Evolutionary conservation across 106 monocot species (phyloP), one percentile per base, ranked within the genome.

Genomic region (Dendrobium catenatum): DNA sequence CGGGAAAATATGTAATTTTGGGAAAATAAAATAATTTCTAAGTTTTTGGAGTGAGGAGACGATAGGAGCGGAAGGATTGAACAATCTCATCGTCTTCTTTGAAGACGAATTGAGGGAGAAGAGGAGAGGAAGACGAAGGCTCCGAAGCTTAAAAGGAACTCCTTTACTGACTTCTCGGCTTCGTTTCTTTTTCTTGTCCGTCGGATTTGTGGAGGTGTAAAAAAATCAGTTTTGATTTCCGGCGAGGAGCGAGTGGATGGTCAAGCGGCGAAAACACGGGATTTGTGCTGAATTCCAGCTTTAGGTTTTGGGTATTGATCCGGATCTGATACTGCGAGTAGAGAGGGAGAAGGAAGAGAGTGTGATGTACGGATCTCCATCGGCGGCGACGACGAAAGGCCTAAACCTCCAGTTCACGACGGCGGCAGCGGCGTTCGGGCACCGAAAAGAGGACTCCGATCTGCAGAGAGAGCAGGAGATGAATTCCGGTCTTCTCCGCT

Each of bases 401-500:
- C 85, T 88, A 9, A 84, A 90, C 84, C 80, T 86, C 18, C 85
- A 92, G 67, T 46, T 46, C 46, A 46, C 46, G 54, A 15, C 27
- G 79, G 73, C 13, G 26, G 9, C 58, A 27, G 61, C 13, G 46
- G 46, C 46, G 6, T 89, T 79, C 73, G 83, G 81, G 33, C 76
- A 51, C 68, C 85, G 75, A n/a, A 89, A 86, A 59, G 91, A 85
- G 47, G 94, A 86, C 10, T 55, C 76, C 72, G 86, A 79, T 78
- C 80, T 84, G 67, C 89, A 42, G 78, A 82, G 73, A 85, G 85
- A 85, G 46, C 80, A 86, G 48, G 85, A 90, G 82, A 82, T 85
- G 87, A 76, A 78, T 61, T 82, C 88, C 48, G 91, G 97, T 24
- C 56, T 98, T 56, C 90, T 98, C 46, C 85, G 97, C 27, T 98